These are phyloP conservation scores for Salix dunnii DNA, from an alignment of 345 rosid genomes.

Conservation along the genomic window DNA sequence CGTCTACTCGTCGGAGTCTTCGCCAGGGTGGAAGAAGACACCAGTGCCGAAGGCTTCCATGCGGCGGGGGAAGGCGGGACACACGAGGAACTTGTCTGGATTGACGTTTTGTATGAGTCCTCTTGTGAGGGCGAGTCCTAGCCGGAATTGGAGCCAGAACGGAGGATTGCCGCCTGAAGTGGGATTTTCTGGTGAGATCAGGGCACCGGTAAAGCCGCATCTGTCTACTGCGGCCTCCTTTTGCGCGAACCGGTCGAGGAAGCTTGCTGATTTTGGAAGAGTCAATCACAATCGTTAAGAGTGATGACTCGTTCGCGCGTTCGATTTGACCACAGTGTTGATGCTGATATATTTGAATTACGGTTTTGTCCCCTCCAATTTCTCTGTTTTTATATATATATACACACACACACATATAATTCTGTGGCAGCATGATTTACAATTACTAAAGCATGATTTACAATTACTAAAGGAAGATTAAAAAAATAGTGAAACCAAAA, in stretches of 20 bases:
- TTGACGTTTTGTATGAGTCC: constrained; percentile 86
- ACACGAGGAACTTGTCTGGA: constrained; percentile 41
- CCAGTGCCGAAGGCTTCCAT: constrained; percentile 31
- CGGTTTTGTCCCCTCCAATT: constrained; percentile 30
- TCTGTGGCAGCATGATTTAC: neutral
- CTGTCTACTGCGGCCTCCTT: constrained; percentile 67
- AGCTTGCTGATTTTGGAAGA: constrained; percentile 84
- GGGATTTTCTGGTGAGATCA: constrained; percentile 44
- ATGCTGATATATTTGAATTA: neutral
- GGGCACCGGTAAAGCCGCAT: constrained; percentile 55
- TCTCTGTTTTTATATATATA: neutral
- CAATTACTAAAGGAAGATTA: neutral
- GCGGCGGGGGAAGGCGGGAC: constrained; percentile 36
- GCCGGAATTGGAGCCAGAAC: constrained; percentile 55
- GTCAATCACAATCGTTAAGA: constrained; percentile 61
- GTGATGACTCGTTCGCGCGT: neutral
- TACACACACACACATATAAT: neutral
- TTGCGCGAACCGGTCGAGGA: constrained; percentile 76
- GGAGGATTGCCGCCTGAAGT: constrained; percentile 46
- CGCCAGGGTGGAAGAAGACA: constrained; percentile 38
- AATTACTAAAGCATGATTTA: neutral
- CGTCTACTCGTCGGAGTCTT: constrained; percentile 39
- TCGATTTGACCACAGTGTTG: neutral
- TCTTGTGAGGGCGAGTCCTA: constrained; percentile 85
- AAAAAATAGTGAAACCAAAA: neutral